These are phyloP conservation scores for Septoria linicola DNA, from an alignment of 2,329 filamentous ascomycete species.

Conservation along the genomic window DNA sequence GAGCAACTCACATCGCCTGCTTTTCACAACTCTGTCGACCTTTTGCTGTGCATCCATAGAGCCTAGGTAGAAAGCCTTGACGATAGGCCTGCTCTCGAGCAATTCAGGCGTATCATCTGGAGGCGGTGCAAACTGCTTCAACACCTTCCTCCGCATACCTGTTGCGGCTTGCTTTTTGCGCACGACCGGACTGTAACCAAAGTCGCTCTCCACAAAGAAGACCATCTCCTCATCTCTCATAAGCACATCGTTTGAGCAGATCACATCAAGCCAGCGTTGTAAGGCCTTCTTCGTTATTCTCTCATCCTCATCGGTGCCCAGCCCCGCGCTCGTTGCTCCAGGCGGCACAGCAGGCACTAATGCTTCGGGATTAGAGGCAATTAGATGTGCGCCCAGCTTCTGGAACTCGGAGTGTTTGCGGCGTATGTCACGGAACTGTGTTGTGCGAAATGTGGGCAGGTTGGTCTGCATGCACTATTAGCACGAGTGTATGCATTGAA, in stretches of 20 bases:
- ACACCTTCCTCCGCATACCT: slow-evolving; percentile 86
- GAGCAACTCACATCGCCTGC: slow-evolving; percentile 69
- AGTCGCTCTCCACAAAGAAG: slow-evolving; percentile 98
- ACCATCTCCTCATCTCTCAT: slow-evolving; percentile 97
- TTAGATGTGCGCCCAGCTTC: slow-evolving; percentile 92
- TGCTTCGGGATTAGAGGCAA: slow-evolving; percentile 95
- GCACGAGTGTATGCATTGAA: neutral
- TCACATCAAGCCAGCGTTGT: slow-evolving; percentile 92
- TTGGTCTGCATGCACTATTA: slow-evolving; percentile 70
- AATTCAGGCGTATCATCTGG: slow-evolving; percentile 96
- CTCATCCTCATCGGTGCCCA: slow-evolving; percentile 95
- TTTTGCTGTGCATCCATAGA: slow-evolving; percentile 98
- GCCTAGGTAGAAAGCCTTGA: slow-evolving; percentile 93
- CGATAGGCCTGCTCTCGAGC: slow-evolving; percentile 80
- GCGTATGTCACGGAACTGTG: slow-evolving; percentile 95
- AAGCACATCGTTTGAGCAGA: slow-evolving; percentile 87
- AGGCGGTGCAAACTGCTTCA: slow-evolving; percentile 97
- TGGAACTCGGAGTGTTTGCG: slow-evolving; percentile 93
- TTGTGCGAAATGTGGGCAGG: slow-evolving; percentile 95
- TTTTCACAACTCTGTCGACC: slow-evolving; percentile 90
- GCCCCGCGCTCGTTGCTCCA: slow-evolving; percentile 89
- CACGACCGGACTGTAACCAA: slow-evolving; percentile 93
- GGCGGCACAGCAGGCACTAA: slow-evolving; percentile 92
- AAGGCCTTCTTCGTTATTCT: slow-evolving; percentile 80
- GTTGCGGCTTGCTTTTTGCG: slow-evolving; percentile 96